phyloP scores from a whole-genome alignment of 73 alveolate genomes.

The Blepharisma stoltei region DNA sequence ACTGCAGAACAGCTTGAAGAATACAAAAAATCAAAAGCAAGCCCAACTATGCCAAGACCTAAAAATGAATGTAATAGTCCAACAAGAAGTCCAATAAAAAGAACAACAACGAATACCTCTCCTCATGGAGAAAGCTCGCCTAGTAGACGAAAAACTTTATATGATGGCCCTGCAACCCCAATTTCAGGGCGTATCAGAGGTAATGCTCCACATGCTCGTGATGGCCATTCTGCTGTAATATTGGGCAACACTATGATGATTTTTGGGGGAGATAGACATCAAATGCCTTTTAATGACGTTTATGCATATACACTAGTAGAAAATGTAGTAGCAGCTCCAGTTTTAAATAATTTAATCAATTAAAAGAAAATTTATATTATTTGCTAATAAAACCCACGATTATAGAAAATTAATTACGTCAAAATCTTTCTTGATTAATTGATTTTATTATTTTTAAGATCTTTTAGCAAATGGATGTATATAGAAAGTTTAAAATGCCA shows the following conservation, averaged over 20 bases:
- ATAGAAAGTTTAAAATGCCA: too few relatives aligned
- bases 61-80: neutral
- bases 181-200: neutral
- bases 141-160: slow-evolving; percentile 8
- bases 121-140: neutral
- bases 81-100: slow-evolving; percentile 20
- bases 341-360: neutral
- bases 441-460: too few relatives aligned
- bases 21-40: neutral
- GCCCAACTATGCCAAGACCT: neutral
- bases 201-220: slow-evolving; percentile 64
- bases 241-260: slow-evolving; percentile 47
- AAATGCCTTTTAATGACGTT: slow-evolving; percentile 74
- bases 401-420: too few relatives aligned
- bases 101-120: neutral
- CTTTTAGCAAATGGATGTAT: too few relatives aligned
- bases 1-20: slow-evolving; percentile 22
- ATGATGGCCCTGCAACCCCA: slow-evolving; percentile 28
- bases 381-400: too few relatives aligned
- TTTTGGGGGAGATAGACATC: slow-evolving; percentile 80
- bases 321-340: neutral
- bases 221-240: slow-evolving; percentile 63
- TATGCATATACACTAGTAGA: slow-evolving; percentile 25
- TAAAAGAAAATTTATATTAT: too few relatives aligned
- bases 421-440: too few relatives aligned